These are phyloP conservation scores for Zasmidium cellare DNA, from an alignment of 2,329 filamentous ascomycete genomes.

Conservation along the genomic window DNA sequence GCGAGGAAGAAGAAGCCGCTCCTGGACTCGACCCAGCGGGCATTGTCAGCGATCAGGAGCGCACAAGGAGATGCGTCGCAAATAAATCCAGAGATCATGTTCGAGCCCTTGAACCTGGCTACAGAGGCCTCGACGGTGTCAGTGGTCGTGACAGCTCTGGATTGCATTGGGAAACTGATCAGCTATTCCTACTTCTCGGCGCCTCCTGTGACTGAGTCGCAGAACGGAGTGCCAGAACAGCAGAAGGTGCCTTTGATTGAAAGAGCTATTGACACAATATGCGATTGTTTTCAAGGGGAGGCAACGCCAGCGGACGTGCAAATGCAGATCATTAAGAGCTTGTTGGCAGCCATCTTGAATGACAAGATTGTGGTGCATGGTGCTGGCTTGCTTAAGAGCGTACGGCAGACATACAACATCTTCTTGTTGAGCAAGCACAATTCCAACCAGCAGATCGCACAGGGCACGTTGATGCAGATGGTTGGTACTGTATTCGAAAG, in stretches of 20 bases:
- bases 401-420: slow-evolving; percentile 98
- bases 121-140: slow-evolving; percentile 83
- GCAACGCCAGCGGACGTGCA: slow-evolving; percentile 89
- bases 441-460: slow-evolving; percentile 93
- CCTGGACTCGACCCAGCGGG: slow-evolving; percentile 76
- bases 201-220: slow-evolving; percentile 46
- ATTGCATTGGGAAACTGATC: slow-evolving; percentile 98
- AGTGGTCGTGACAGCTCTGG: slow-evolving; percentile 84
- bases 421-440: slow-evolving; percentile 93
- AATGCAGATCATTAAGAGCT: slow-evolving; percentile 95
- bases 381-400: slow-evolving; percentile 90
- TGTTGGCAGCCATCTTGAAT: slow-evolving; percentile 91
- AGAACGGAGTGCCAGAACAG: slow-evolving; percentile 14
- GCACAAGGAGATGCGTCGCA: slow-evolving; percentile 70
- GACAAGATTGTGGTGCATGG: slow-evolving; percentile 99
- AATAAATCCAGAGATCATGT: slow-evolving; percentile 88
- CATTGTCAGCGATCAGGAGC: slow-evolving; percentile 78
- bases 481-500: slow-evolving; percentile 96
- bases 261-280: slow-evolving; percentile 97
- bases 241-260: slow-evolving; percentile 76
- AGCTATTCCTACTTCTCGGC: slow-evolving; percentile 98
- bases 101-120: slow-evolving; percentile 85
- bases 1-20: slow-evolving; percentile 83
- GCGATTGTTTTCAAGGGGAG: slow-evolving; percentile 97
- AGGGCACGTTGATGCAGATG: slow-evolving; percentile 97